Base-by-base conservation (phyloP, 352 stramenopile genomes). In the Pythium rhizo-oryzae region DNA sequence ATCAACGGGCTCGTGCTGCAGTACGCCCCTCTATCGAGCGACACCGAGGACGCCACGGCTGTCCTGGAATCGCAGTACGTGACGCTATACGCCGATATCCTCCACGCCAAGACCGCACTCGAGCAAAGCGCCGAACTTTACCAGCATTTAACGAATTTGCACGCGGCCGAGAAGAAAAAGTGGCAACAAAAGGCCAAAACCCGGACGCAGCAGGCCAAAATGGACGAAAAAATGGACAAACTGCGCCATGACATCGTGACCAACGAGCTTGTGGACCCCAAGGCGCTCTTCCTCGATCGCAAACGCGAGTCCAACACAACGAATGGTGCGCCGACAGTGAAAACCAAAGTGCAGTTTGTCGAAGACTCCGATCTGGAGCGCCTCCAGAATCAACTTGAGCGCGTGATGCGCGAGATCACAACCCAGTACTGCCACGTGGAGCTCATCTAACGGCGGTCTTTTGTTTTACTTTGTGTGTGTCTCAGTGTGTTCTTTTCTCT, bases 1-100 rank as follows among this genome's bases (percentile, higher is more conserved):
- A 76, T 89, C 59, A 90, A 91, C 50, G 67, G 81, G 15, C 55
- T 91, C n/a, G 67, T 90, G 8, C 57, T 75, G 4, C 69, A 65
- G 47, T 54, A 51, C 55, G 30, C 59, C 30, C 57, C 49, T 0
- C 4, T 44, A 19, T 23, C n/a, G 11, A 25, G 7, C 8, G 19
- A 39, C 6, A 16, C 54, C 4, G 49, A 43, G 13, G 57, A 71
- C 23, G 11, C 28, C 8, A 24, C 24, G 3, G 30, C 25, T 0
- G 33, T 41, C 4, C 43, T 66, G 0, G 53, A 59, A 23, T 41
- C 52, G 1, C 15, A 47, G 12, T 50, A 65, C 15, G 53, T 28
- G n/a, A 37, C 30, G 13, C 53, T 86, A 37, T 53, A 59, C 24
- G 23, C 59, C 18, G 71, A 86, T 21, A 76, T 80, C 23, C 55